These are phyloP conservation scores for Chytriomyces hyalinus DNA, from an alignment of 192 early-diverging fungal genomes.

Conservation along the genomic window DNA sequence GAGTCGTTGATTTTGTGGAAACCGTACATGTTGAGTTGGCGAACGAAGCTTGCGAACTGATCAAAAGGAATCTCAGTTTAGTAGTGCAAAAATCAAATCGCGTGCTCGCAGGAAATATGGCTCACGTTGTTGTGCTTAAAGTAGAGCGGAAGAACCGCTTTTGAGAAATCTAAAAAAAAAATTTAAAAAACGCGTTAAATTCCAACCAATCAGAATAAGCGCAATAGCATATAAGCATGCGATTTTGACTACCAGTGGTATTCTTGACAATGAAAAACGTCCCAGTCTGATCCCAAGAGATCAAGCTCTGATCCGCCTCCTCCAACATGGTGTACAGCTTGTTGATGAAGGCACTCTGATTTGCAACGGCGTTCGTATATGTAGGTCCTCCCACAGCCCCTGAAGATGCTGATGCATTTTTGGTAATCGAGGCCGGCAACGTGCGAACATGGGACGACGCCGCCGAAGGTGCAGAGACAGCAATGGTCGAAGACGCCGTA, in stretches of 20 bases:
- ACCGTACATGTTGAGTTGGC: conserved; percentile 56
- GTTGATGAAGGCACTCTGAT: conserved; percentile 46
- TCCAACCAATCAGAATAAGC: neutral
- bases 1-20: conserved; percentile 54
- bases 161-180: conserved; percentile 45
- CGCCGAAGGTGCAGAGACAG: conserved; percentile 17
- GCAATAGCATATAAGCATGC: neutral
- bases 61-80: neutral
- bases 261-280: conserved; percentile 53
- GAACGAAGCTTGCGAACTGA: conserved; percentile 51
- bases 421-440: neutral
- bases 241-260: conserved; percentile 30
- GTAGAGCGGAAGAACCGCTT: conserved; percentile 47
- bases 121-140: conserved; percentile 56
- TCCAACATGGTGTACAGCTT: conserved; percentile 54
- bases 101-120: neutral
- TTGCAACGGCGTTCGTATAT: conserved; percentile 11
- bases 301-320: conserved; percentile 39
- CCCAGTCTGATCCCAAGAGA: conserved; percentile 46
- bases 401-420: neutral
- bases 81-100: conserved; percentile 29
- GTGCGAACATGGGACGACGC: conserved; percentile 32
- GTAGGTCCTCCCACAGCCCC: neutral
- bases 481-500: neutral
- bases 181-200: neutral